Conservation (phyloP, 768 basidiomycete species). For the Boletellus sp. region DNA sequence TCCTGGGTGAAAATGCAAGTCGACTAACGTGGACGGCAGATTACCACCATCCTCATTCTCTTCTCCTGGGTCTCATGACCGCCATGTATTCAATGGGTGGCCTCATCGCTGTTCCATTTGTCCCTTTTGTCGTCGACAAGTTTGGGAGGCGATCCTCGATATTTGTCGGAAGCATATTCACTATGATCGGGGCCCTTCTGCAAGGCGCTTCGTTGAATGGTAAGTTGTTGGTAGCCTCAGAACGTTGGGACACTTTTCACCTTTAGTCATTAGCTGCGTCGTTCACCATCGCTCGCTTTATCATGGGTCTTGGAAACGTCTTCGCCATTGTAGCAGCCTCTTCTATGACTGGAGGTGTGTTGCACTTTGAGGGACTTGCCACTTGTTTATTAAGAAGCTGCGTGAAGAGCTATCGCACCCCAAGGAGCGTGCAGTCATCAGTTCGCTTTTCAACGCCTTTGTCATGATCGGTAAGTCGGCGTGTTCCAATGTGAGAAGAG, state of each 20-base stretch:
- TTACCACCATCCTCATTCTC: slow-evolving; percentile 53
- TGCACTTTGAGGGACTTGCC: not conserved
- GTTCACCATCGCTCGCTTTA: no score
- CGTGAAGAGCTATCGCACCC: slow-evolving; percentile 15
- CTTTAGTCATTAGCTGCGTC: no score
- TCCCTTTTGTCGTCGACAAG: slow-evolving; percentile 2
- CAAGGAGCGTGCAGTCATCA: slow-evolving; percentile 10
- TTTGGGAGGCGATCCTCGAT: slow-evolving; percentile 10
- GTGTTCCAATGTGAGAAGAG: not conserved
- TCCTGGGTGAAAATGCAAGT: not conserved
- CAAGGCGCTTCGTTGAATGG: slow-evolving; percentile 12
- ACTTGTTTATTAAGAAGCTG: not conserved
- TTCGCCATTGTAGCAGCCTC: not conserved
- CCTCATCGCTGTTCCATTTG: slow-evolving; percentile 46
- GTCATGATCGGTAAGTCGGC: slow-evolving; percentile 4
- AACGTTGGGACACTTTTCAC: no score
- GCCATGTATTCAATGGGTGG: slow-evolving; percentile 59
- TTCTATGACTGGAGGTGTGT: slow-evolving; percentile 6
- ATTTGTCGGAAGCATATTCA: slow-evolving; percentile 5
- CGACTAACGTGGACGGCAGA: slow-evolving; percentile 31
- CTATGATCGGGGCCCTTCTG: slow-evolving; percentile 5
- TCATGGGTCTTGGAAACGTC: not conserved
- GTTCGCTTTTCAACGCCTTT: not conserved
- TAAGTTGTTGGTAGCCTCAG: not conserved
- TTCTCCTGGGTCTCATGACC: slow-evolving; percentile 45